Evolutionary conservation across 2,329 filamentous ascomycete genomes (phyloP).

Genomic region (Allantophomopsis lycopodina): DNA sequence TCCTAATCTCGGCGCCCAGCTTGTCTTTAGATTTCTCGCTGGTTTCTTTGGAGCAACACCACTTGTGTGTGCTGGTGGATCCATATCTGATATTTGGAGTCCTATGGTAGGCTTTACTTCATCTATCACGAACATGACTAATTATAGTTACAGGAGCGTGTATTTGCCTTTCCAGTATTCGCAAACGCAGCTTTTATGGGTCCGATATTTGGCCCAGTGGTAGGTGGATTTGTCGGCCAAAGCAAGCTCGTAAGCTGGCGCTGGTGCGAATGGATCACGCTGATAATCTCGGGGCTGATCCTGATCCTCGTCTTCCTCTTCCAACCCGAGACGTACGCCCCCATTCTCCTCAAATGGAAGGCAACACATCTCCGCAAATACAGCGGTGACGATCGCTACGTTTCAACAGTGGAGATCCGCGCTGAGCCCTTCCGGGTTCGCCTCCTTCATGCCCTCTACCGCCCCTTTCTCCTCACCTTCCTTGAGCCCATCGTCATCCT

Average conservation of each 20-base stretch:
- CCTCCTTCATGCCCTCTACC: not conserved
- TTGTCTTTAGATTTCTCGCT: conserved; percentile 10
- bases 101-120: not conserved
- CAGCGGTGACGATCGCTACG: conserved; percentile 28
- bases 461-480: conserved; percentile 14
- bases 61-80: conserved; percentile 13
- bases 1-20: conserved; percentile 8
- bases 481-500: conserved; percentile 25
- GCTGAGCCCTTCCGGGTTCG: conserved; percentile 30
- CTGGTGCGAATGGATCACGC: conserved; percentile 50
- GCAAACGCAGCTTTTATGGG: conserved; percentile 2
- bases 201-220: conserved; percentile 13
- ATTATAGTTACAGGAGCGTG: not conserved
- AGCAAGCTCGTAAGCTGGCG: conserved; percentile 40
- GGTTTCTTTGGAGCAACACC: conserved; percentile 11
- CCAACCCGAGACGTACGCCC: conserved; percentile 45
- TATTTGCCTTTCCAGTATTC: conserved; percentile 3
- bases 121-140: too few relatives aligned
- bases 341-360: conserved; percentile 35
- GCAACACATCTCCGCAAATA: conserved; percentile 31
- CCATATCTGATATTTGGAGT: conserved; percentile 11
- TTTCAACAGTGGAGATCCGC: not conserved
- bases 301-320: conserved; percentile 35
- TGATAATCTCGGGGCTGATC: conserved; percentile 45
- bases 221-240: conserved; percentile 46